phyloP scores from a whole-genome alignment of 345 rosid species.

The Populus simonii region DNA sequence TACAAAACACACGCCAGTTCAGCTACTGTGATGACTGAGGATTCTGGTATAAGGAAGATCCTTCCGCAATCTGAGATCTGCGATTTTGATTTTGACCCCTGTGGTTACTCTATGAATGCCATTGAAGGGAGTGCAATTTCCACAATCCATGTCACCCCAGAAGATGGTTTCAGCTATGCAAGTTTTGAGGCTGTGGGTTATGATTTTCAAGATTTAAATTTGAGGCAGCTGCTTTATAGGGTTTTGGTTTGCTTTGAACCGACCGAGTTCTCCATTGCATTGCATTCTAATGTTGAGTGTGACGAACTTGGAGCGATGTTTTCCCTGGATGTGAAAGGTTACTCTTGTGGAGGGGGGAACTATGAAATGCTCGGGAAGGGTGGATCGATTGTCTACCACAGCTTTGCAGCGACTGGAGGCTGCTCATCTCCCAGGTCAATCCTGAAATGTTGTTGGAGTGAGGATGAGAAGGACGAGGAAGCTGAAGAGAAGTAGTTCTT shows the following conservation, averaged over 20 bases:
- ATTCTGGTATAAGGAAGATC: slow-evolving; percentile 71
- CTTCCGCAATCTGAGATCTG: slow-evolving; percentile 65
- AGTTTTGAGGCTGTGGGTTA: slow-evolving; percentile 77
- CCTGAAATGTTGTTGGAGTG: slow-evolving; percentile 54
- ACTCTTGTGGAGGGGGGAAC: slow-evolving; percentile 44
- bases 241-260: slow-evolving; percentile 65
- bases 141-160: slow-evolving; percentile 77
- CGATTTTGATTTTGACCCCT: slow-evolving; percentile 74
- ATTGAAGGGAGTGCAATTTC: slow-evolving; percentile 68
- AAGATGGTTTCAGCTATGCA: slow-evolving; percentile 79
- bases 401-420: slow-evolving; percentile 28
- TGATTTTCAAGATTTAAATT: slow-evolving; percentile 33
- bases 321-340: slow-evolving; percentile 44
- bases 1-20: slow-evolving; percentile 44
- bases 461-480: slow-evolving; percentile 50
- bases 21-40: slow-evolving; percentile 51
- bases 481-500: slow-evolving; percentile 9
- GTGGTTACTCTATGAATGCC: slow-evolving; percentile 82
- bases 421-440: slow-evolving; percentile 51
- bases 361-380: slow-evolving; percentile 51
- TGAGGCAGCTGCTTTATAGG: slow-evolving; percentile 47
- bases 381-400: slow-evolving; percentile 55
- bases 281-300: slow-evolving; percentile 41
- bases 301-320: slow-evolving; percentile 22
- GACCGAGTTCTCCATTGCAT: slow-evolving; percentile 52